Conservation (phyloP, 1,139 yeast genomes). For the Yamadazyma diospyri region DNA sequence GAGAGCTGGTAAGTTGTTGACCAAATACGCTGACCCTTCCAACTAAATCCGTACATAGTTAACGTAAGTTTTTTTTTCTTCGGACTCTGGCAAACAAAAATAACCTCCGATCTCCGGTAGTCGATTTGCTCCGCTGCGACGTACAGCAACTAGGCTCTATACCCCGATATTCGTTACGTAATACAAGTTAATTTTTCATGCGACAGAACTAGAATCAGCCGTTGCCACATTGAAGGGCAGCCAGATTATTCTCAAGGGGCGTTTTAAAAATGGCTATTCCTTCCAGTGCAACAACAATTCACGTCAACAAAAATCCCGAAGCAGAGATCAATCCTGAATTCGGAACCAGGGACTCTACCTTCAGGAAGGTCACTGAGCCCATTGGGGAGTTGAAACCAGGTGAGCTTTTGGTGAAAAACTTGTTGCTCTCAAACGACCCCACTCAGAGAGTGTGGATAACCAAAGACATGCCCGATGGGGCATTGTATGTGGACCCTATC, state of each 20-base stretch:
- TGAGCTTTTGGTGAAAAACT: slow-evolving; percentile 44
- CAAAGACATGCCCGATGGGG: slow-evolving; percentile 34
- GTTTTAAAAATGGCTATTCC: slow-evolving; percentile 6
- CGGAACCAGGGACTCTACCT: slow-evolving; percentile 18
- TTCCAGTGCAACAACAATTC: slow-evolving; percentile 8
- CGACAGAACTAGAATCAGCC: no score
- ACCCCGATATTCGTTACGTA: no score
- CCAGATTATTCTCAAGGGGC: no score
- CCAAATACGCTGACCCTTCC: no score
- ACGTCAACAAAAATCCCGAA: slow-evolving; percentile 18
- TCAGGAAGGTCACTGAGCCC: slow-evolving; percentile 14
- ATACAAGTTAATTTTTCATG: no score
- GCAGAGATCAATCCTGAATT: slow-evolving; percentile 16
- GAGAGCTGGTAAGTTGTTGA: slow-evolving; percentile 34
- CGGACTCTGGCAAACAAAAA: no score
- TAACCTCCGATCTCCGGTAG: no score
- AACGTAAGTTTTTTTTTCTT: no score
- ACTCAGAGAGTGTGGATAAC: slow-evolving; percentile 63
- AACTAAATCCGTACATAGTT: no score
- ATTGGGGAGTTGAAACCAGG: slow-evolving; percentile 29
- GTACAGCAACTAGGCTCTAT: no score
- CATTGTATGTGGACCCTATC: slow-evolving; percentile 47
- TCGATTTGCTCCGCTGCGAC: no score
- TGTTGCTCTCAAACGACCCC: slow-evolving; percentile 61
- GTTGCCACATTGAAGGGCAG: no score